These are phyloP conservation scores for Calonectria naviculata DNA, from an alignment of 2,329 filamentous ascomycete species.

Conservation along the genomic window DNA sequence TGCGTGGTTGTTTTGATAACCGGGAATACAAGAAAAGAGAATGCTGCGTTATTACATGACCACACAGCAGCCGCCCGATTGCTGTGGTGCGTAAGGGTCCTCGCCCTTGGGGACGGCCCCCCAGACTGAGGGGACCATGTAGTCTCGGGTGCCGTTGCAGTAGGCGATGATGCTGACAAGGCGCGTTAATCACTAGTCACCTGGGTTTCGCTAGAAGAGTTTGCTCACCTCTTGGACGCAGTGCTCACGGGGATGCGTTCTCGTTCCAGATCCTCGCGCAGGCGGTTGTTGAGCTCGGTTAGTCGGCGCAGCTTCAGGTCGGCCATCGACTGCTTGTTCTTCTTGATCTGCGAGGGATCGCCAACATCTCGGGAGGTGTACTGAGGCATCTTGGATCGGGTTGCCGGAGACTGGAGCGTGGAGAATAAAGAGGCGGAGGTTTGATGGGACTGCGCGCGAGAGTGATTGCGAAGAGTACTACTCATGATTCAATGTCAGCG, in stretches of 20 bases:
- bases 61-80: conserved; percentile 91
- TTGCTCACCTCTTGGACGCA: conserved; percentile 82
- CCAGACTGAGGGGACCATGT: conserved; percentile 99
- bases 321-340: conserved; percentile 99
- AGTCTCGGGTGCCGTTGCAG: conserved; percentile 97
- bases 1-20: conserved; percentile 41
- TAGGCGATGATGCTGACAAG: conserved; percentile 89
- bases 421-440: conserved; percentile 24
- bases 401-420: conserved; percentile 27
- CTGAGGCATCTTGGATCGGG: conserved; percentile 66
- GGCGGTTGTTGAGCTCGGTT: conserved; percentile 95
- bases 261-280: conserved; percentile 95
- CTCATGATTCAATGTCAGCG: conserved; percentile 30
- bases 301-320: conserved; percentile 96
- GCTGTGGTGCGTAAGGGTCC: conserved; percentile 98
- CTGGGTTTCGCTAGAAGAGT: not conserved
- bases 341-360: conserved; percentile 78
- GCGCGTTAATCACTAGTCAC: conserved; percentile 24
- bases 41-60: conserved; percentile 77
- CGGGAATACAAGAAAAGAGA: conserved; percentile 38
- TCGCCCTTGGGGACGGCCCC: conserved; percentile 93
- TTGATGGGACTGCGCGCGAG: conserved; percentile 25
- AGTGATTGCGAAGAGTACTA: conserved; percentile 31
- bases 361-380: conserved; percentile 76
- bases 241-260: conserved; percentile 96